Evolutionary conservation across 2,329 filamentous ascomycete genomes (phyloP), one percentile per base, ranked within the genome.

Genomic region (Penicillium oxalicum): DNA sequence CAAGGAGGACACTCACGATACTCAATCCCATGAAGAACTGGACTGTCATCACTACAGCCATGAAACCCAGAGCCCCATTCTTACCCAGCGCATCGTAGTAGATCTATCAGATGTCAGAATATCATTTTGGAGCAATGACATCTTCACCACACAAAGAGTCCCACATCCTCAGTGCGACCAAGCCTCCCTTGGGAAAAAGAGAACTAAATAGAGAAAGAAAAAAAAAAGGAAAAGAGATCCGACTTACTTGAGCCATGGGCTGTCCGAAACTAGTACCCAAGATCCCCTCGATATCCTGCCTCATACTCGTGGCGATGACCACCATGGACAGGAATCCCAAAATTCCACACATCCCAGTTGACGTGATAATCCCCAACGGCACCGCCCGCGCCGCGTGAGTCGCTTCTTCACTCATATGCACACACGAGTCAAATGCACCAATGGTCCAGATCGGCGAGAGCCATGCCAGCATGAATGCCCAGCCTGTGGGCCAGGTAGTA

Each of bases 21-120:
- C 75, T 79, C 1, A 82, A 65, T 1, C 80, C 79, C 74, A 83
- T 83, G 24, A 83, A 69, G 61, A 81, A 84, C 59, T 83, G 81
- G 2, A 81, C 78, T 42, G 81, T 74, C 58, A 82, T 79, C 18
- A 83, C 65, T 0, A 83, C 69, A 1, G 72, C 70, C 76, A 83
- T 83, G 47, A 83, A 71, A 0, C 74, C 80, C 5, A 84, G 62
- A 0, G 81, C 77, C 4, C 79, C 80, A 4, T 74, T 68, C 61
- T 82, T 83, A 8, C 80, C 80, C 8, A 83, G 62, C 0, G 79
- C 77, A 49, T 83, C 79, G 52, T 74, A 82, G 65, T 82, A 83
- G 39, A 83, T 80, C 61, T 81, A 9, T 3, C 12, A 18, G 18
- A 18, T 18, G 13, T 4, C 1, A 35, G 13, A 32, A n/a, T 24